Evolutionary conservation across 352 stramenopile species (phyloP), one percentile per base, ranked within the genome.

Genomic region (Globisporangium carolinianum): DNA sequence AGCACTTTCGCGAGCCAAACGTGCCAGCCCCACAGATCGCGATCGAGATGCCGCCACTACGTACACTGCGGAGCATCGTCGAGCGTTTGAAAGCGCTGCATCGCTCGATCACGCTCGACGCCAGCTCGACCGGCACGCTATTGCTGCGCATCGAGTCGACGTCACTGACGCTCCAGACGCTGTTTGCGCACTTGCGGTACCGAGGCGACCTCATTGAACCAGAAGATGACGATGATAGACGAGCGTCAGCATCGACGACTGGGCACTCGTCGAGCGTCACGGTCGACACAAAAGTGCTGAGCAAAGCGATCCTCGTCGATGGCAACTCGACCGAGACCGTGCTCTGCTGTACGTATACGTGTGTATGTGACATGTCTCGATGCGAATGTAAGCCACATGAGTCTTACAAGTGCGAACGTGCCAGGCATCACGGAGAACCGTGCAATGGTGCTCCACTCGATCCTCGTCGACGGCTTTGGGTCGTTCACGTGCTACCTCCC

Each of bases 401-500:
- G 24, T 24, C 24, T 24, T 24, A 24, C 24, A 24, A 24, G 24
- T 24, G 24, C 24, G 24, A 24, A 24, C 24, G 24, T 24, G 24
- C 6, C 55, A 85, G 76, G 76, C 52, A 85, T 94, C 42, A 84
- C 83, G n/a, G 83, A 94, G 55, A 77, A 89, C 57, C 72, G 69
- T 42, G 83, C 82, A 11, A 79, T 94, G 60, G 83, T 91, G 43
- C 57, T 94, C 51, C 83, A 94, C 62, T 79, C 76, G 7, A 88
- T 94, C 64, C 65, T 94, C 7, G 60, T 83, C 32, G 79, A 91
- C 55, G 72, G 65, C 49, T 91, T 91, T 51, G 83, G 83, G 4
- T 91, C 83, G 5, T 78, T 94, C 61, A 94, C 83, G 53, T 91
- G 83, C 65, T 94, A 94, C 57, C 69, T 91, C 36, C 83, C 83